phyloP scores from a whole-genome alignment of 805 yeast genomes.

The Candida methanosorbosa region DNA sequence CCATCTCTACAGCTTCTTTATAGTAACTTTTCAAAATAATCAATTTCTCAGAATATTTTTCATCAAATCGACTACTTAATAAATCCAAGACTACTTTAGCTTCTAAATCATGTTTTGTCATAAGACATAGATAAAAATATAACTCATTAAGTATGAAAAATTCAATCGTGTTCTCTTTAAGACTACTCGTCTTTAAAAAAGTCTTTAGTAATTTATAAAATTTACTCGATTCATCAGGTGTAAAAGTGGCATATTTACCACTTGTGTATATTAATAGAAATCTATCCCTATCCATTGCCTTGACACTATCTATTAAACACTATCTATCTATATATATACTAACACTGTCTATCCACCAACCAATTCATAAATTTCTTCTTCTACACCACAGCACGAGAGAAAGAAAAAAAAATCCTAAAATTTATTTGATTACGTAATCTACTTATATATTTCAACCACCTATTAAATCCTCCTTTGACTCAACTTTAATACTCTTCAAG shows the following conservation, averaged over 20 bases:
- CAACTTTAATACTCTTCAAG: conserved; percentile 35
- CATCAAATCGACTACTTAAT: conserved; percentile 58
- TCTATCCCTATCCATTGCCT: conserved; percentile 26
- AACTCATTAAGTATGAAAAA: conserved; percentile 56
- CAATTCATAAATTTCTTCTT: too few species aligned
- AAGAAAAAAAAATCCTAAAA: not conserved
- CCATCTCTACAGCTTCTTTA: conserved; percentile 45
- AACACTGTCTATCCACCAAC: too few species aligned
- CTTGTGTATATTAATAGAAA: conserved; percentile 41
- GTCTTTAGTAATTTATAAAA: conserved; percentile 31
- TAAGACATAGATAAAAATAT: conserved; percentile 57
- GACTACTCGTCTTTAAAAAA: conserved; percentile 17
- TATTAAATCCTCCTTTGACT: conserved; percentile 29
- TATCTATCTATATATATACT: not conserved
- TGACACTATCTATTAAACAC: not conserved
- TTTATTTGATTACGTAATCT: not conserved
- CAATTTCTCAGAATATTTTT: conserved; percentile 43
- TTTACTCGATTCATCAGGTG: conserved; percentile 34
- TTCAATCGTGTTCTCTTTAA: conserved; percentile 31
- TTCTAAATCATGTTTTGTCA: conserved; percentile 56
- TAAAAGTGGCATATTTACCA: conserved; percentile 39
- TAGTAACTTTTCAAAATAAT: conserved; percentile 46
- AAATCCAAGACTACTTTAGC: conserved; percentile 62
- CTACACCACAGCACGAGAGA: too few species aligned
- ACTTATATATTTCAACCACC: conserved; percentile 10